Percentiles rank a stretch among this genome's conserved stretches.
Evolutionary conservation across 129 eudicot species (phyloP).

Genomic region (Daucus carota): DH1_v3.0 NC_030385.2:45021001-45021500

Average conservation of each 20-base stretch:
- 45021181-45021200: conserved; percentile 89
- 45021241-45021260: conserved; percentile 49
- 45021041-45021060: conserved; percentile 64
- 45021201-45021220: conserved; percentile 75
- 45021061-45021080: conserved; percentile 81
- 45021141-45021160: conserved; percentile 76
- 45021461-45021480: conserved; percentile 70
- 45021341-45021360: conserved; percentile 3
- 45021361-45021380: conserved; percentile 1
- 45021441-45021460: conserved; percentile 63
- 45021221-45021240: conserved; percentile 87
- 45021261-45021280: conserved; percentile 45
- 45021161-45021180: conserved; percentile 78
- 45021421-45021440: no score
- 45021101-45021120: conserved; percentile 79
- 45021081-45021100: conserved; percentile 98
- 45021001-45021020: conserved; percentile 65
- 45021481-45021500: conserved; percentile 63
- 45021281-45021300: conserved; percentile 69
- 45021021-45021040: conserved; percentile 71
- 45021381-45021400: background rate
- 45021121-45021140: conserved; percentile 68
- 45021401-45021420: background rate
- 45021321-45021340: conserved; percentile 65
- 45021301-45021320: conserved; percentile 90